Evolutionary conservation across 2,329 filamentous ascomycete genomes (phyloP).

Genomic region (Dichotomopilus funicola): DNA sequence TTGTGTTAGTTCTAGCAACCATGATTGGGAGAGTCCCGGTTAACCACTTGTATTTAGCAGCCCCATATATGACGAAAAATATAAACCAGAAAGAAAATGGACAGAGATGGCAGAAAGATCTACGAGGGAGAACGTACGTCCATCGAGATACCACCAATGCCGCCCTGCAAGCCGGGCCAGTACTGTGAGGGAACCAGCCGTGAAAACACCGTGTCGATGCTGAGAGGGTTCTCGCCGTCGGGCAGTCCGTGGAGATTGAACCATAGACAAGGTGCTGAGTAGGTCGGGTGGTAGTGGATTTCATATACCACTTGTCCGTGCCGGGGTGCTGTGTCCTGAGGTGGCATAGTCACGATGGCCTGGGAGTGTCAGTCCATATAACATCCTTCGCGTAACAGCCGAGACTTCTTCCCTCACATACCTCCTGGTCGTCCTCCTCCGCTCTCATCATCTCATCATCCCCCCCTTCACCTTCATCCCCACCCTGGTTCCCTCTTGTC

Average conservation of each 20-base stretch:
- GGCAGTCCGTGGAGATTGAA: slow-evolving; percentile 59
- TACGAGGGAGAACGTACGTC: slow-evolving; percentile 49
- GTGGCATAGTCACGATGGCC: too few species aligned
- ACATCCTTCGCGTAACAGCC: background rate
- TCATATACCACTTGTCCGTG: slow-evolving; percentile 54
- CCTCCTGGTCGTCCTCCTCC: slow-evolving; percentile 45
- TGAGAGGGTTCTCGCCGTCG: slow-evolving; percentile 48
- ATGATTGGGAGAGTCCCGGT: slow-evolving; percentile 21
- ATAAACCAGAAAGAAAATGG: slow-evolving; percentile 16
- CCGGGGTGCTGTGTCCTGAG: too few species aligned
- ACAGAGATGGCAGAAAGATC: slow-evolving; percentile 3
- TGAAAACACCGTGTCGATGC: slow-evolving; percentile 64
- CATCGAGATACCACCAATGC: slow-evolving; percentile 66
- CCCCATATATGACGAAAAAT: slow-evolving; percentile 14
- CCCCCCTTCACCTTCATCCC: background rate
- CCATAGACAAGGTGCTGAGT: slow-evolving; percentile 69
- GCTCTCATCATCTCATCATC: slow-evolving; percentile 43
- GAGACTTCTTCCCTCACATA: slow-evolving; percentile 25
- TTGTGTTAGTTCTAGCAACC: slow-evolving; percentile 36
- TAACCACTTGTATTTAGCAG: slow-evolving; percentile 20
- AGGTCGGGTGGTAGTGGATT: slow-evolving; percentile 68
- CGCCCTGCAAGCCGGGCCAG: slow-evolving; percentile 50
- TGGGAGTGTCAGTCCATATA: too few species aligned
- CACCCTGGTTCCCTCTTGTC: background rate
- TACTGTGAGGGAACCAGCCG: slow-evolving; percentile 62